Conservation (phyloP, 202 grass and related monocot species). For the Panicum virgatum region DNA sequence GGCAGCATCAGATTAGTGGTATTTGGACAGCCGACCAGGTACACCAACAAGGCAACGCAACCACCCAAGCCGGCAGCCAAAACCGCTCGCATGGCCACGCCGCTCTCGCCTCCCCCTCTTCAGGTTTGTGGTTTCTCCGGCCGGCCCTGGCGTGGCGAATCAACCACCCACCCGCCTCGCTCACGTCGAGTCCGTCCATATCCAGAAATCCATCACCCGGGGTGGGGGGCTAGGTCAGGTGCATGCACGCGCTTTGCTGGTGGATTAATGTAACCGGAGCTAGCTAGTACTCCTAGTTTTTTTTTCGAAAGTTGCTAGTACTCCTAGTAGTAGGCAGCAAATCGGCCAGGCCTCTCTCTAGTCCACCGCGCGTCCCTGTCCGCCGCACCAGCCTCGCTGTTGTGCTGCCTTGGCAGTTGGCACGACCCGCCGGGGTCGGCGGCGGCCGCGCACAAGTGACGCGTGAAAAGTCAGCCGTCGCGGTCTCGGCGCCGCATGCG, state of each 20-base stretch:
- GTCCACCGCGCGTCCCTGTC: neutral
- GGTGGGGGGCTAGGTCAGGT: neutral
- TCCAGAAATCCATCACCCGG: neutral
- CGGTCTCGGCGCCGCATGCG: neutral
- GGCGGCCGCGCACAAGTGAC: conserved; percentile 2
- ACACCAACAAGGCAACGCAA: neutral
- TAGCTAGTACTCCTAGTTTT: too few relatives aligned
- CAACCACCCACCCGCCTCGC: neutral
- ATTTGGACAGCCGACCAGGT: conserved; percentile 38
- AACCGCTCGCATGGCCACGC: conserved; percentile 16
- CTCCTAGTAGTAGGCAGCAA: too few relatives aligned
- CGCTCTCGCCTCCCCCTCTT: neutral
- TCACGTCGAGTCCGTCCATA: neutral
- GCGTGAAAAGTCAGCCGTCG: conserved; percentile 35
- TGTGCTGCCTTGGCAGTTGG: neutral
- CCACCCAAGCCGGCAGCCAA: neutral
- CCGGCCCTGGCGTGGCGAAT: neutral
- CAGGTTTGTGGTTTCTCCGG: neutral
- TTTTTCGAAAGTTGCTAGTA: too few relatives aligned
- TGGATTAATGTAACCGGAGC: neutral
- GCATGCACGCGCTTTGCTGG: neutral
- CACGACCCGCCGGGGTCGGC: neutral
- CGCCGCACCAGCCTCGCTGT: neutral
- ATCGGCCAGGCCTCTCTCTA: neutral
- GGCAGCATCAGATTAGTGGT: conserved; percentile 10